Evolutionary conservation across 164 flowering plant species (phyloP), one percentile per base, ranked within the genome.

Genomic region (Annona cherimola): DNA sequence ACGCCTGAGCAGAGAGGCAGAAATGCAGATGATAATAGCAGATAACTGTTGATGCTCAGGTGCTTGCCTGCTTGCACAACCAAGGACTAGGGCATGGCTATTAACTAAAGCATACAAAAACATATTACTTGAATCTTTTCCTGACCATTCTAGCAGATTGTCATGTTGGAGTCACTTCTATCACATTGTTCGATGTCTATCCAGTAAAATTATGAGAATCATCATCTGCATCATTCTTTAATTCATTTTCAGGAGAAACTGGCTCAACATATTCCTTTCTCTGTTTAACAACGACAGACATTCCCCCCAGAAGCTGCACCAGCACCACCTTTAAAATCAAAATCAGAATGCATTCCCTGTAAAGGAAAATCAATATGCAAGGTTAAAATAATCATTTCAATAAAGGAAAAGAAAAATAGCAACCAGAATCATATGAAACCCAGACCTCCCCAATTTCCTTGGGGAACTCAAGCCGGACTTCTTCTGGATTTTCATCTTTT

Each of bases 241-340:
- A 9, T 46, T 82, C 83, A 67, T 61, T 67, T 63, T 74, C 73
- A 50, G 86, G 84, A 42, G 93, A 81, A 35, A 79, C 72, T 40
- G 79, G 73, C 70, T 79, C 85, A 50, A 59, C 70, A 66, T 65
- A 5, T 67, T 75, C 81, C 40, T 20, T 63, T 76, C 35, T 73
- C 41, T 70, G 66, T 77, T 79, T 80, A 63, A 45, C 77, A 20
- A 71, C 43, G 63, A 40, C 73, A 61, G 77, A 73, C 66, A 76
- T 84, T 63, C 69, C n/a, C 77, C 57, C 45, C 81, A 76, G 81
- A 61, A 45, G 78, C 66, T 41, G 75, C 86, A 76, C 97, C 96
- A 16, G 89, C 97, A 74, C 98, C 98, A 61, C 96, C 99, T 83
- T 87, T 84, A 71, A 95, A 95, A 77, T 91, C 93, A 82, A 70